Evolutionary conservation across 805 yeast genomes (phyloP).

Genomic region (Cyberlindnera euphorbiae): DNA sequence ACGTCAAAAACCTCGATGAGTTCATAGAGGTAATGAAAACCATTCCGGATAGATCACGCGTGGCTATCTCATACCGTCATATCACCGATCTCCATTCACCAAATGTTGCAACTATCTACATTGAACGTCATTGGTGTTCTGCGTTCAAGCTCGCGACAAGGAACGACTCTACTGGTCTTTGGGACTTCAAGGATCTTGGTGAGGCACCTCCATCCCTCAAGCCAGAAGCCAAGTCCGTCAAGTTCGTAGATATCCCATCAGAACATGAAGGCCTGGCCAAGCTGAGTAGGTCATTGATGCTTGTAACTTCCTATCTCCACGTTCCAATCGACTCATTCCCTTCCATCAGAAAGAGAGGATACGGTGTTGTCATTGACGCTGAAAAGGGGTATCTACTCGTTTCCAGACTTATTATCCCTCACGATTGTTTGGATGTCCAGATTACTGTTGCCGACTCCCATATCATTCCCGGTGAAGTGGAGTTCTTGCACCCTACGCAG

Average conservation of each 20-base stretch:
- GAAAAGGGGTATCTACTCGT: conserved; percentile 73
- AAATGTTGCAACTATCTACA: conserved; percentile 55
- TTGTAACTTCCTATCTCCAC: conserved; percentile 60
- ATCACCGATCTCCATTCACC: conserved; percentile 77
- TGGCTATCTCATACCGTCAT: conserved; percentile 69
- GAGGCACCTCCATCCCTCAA: conserved; percentile 54
- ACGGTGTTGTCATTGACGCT: conserved; percentile 82
- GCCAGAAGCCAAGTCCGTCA: conserved; percentile 56
- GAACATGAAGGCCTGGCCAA: conserved; percentile 47
- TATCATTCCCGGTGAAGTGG: conserved; percentile 72
- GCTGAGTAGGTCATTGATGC: conserved; percentile 65
- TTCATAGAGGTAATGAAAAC: conserved; percentile 73
- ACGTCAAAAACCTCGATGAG: conserved; percentile 68
- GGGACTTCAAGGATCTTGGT: conserved; percentile 50
- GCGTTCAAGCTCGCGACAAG: conserved; percentile 65
- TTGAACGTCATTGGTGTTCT: conserved; percentile 84
- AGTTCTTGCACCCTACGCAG: conserved; percentile 81
- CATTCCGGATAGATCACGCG: conserved; percentile 73
- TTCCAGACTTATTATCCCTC: conserved; percentile 76
- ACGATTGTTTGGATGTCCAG: conserved; percentile 65
- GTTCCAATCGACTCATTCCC: conserved; percentile 74
- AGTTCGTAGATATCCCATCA: conserved; percentile 63
- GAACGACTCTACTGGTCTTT: conserved; percentile 50
- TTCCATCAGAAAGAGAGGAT: conserved; percentile 52
- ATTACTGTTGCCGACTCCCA: conserved; percentile 84